Base-by-base conservation (phyloP, 805 yeast genomes). In the Kuraishia ogatae region DNA sequence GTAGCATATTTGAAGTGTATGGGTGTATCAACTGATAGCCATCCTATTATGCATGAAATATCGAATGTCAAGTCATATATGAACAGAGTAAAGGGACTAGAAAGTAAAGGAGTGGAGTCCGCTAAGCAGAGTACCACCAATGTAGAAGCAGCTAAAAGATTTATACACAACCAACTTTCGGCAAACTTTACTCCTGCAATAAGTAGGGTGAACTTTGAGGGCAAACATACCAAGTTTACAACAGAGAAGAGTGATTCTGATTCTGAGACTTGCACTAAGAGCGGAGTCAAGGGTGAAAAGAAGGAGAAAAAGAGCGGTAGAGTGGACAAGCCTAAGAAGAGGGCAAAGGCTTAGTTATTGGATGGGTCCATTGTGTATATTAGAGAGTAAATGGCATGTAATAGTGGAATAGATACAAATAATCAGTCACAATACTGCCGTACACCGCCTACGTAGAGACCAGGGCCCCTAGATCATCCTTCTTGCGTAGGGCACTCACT, bases 1-100 rank as follows among this genome's bases (percentile, higher is more conserved):
- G 43, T 35, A 35, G 77, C 86, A 3, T 80, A 83, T 61, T 66
- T 86, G 56, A 83, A 86, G 59, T 63, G 83, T 0, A 69, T 69
- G 17, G 93, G 93, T 1, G 66, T 75, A 17, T 80, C 83, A 56
- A 78, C 85, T 1, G 75, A 74, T 11, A 65, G 69, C 6, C 89
- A 86, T 60, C 83, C 85, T 1, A 79, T 90, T 21, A 82, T 84
- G 83, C 71, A 71, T 29, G 96, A 87, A 62, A 71, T 89, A 53
- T 75, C 72, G 7, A 73, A 91, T 58, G 84, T 88, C 48, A 87
- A 85, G 65, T 63, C 74, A n/a, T 86, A 85, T 60, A 85, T 87
- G 83, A 76, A 76, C 46, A 76, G 83, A 62, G 75, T 80, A 43
- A 81, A 81, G 60, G 71, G 64, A 2, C 66, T 75, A 4, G 72